Evolutionary conservation across 2,329 filamentous ascomycete genomes (phyloP).

Genomic region (Podosphaera fusca): DNA sequence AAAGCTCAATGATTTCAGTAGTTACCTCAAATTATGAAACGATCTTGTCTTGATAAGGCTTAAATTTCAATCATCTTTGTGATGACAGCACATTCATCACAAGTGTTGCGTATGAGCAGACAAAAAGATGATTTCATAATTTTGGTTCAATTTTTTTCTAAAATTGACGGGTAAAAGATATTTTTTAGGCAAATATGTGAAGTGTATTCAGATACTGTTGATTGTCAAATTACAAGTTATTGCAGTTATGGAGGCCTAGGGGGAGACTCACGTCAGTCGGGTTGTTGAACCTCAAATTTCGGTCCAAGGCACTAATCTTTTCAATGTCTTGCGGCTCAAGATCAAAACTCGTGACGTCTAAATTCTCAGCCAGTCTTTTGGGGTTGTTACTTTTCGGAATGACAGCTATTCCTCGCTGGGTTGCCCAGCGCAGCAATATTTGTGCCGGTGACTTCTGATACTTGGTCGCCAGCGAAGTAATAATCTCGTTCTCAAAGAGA

Average conservation of each 20-base stretch:
- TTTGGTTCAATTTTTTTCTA: too few species aligned
- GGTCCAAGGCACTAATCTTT: constrained; percentile 40
- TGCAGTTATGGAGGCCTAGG: not conserved
- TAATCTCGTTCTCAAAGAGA: constrained; percentile 44
- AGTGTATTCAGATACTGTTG: constrained; percentile 24
- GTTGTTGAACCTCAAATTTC: constrained; percentile 53
- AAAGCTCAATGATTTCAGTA: too few species aligned
- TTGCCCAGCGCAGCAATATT: constrained; percentile 69
- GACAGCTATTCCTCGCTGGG: constrained; percentile 57
- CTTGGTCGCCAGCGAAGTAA: constrained; percentile 44
- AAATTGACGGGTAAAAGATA: not conserved
- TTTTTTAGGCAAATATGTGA: constrained; percentile 27
- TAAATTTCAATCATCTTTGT: too few species aligned
- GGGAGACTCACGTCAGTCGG: constrained; percentile 19
- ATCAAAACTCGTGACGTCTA: constrained; percentile 43
- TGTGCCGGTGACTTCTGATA: constrained; percentile 54
- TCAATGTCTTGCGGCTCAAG: constrained; percentile 42
- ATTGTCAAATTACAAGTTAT: constrained; percentile 1
- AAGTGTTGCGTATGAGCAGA: too few species aligned
- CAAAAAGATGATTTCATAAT: too few species aligned
- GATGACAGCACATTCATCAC: too few species aligned
- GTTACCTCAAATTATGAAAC: too few species aligned
- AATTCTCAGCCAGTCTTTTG: constrained; percentile 35
- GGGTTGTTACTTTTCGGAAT: constrained; percentile 55
- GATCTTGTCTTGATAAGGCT: too few species aligned